A percentile compares a stretch with the other conserved stretches of the same genome.
phyloP scores from a whole-genome alignment of 2,329 filamentous ascomycete genomes.

The Beauveria varroae region DNA sequence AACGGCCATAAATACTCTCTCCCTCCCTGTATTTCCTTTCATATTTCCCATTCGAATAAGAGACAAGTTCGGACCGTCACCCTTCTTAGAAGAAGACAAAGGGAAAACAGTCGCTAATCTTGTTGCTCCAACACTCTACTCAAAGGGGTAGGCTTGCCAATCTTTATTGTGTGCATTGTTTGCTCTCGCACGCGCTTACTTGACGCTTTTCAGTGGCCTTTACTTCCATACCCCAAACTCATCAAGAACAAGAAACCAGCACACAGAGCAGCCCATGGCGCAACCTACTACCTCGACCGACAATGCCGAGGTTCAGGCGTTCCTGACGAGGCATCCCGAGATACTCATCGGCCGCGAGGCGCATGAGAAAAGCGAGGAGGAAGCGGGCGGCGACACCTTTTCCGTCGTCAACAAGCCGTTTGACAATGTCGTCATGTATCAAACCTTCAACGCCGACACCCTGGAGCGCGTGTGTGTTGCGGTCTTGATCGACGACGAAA shows the following conservation, averaged over 20 bases:
- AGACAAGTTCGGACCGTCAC: too few relatives aligned
- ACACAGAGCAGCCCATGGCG: not conserved
- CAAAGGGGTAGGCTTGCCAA: not conserved
- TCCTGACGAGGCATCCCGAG: slow-evolving; percentile 13
- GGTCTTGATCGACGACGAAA: slow-evolving; percentile 11
- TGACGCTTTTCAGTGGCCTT: not conserved
- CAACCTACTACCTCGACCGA: not conserved
- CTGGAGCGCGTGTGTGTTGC: slow-evolving; percentile 13
- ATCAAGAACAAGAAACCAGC: not conserved
- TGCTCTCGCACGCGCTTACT: not conserved
- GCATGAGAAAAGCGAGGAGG: slow-evolving; percentile 7
- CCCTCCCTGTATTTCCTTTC: not conserved
- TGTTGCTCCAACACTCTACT: not conserved
- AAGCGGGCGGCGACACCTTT: slow-evolving; percentile 13
- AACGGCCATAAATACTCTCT: not conserved
- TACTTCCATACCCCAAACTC: not conserved
- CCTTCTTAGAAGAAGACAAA: too few relatives aligned
- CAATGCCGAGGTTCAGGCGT: slow-evolving; percentile 1
- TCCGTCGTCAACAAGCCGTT: slow-evolving; percentile 14
- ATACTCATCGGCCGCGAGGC: slow-evolving; percentile 14
- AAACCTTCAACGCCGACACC: slow-evolving; percentile 14
- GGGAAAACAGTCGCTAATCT: too few relatives aligned
- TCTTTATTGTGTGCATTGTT: not conserved
- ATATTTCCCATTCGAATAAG: not conserved
- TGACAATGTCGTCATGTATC: slow-evolving; percentile 12